A percentile compares a stretch with the other conserved stretches of the same genome.
These are phyloP conservation scores for Epichloe gansuensis DNA, from an alignment of 2,329 filamentous ascomycete genomes.

Conservation along the genomic window DNA sequence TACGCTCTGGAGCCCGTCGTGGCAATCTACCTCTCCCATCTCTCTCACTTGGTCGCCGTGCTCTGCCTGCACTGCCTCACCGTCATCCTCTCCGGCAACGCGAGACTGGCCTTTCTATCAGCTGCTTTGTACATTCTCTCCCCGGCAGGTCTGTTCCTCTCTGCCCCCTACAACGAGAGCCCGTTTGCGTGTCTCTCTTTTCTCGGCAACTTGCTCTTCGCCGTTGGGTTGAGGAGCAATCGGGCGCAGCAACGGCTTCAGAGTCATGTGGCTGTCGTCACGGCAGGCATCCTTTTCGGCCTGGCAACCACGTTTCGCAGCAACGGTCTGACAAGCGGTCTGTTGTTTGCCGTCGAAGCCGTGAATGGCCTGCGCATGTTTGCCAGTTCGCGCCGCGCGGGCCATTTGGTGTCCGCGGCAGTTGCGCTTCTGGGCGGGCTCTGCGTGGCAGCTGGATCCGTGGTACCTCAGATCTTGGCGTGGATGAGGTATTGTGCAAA, in stretches of 20 bases:
- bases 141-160: conserved; percentile 81
- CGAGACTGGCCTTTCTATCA: conserved; percentile 53
- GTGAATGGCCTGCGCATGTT: conserved; percentile 24
- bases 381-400: conserved; percentile 15
- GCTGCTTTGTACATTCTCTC: conserved; percentile 70
- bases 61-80: conserved; percentile 59
- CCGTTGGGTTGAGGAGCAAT: conserved; percentile 27
- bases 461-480: conserved; percentile 62
- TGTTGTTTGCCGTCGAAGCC: conserved; percentile 57
- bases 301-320: conserved; percentile 63
- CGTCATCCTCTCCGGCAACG: conserved; percentile 36
- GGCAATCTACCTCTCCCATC: conserved; percentile 56
- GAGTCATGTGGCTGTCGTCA: conserved; percentile 41
- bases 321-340: conserved; percentile 76
- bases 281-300: conserved; percentile 58
- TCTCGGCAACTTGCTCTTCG: conserved; percentile 58
- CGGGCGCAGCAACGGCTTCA: conserved; percentile 6
- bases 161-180: conserved; percentile 74
- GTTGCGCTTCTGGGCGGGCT: conserved; percentile 55
- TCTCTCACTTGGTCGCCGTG: conserved; percentile 66
- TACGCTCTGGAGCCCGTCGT: conserved; percentile 31
- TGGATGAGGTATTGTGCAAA: conserved; percentile 56
- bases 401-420: conserved; percentile 38
- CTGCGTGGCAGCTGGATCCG: conserved; percentile 52
- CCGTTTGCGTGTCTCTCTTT: conserved; percentile 70